Evolutionary conservation across 176 grass and related monocot species (phyloP).

Genomic region (Aegilops speltoides): DNA sequence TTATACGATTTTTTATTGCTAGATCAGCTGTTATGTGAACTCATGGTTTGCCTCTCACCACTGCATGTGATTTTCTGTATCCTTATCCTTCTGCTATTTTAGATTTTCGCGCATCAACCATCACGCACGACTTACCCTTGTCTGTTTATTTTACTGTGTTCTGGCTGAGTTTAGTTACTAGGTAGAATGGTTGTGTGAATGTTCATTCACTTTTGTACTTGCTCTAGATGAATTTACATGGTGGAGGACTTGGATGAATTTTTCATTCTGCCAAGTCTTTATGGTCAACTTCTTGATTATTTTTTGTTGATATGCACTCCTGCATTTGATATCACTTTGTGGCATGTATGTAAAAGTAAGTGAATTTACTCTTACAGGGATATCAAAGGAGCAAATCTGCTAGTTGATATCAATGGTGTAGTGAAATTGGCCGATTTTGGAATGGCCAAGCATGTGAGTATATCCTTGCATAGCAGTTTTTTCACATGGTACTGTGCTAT

Average conservation of each 20-base stretch:
- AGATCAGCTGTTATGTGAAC: constrained; percentile 14
- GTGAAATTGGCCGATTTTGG: constrained; percentile 98
- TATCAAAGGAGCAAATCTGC: constrained; percentile 97
- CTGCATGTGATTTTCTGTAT: constrained; percentile 15
- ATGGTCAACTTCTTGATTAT: neutral
- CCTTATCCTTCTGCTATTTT: constrained; percentile 17
- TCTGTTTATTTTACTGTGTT: constrained; percentile 15
- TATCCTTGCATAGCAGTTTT: constrained; percentile 16
- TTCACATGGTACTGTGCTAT: constrained; percentile 12
- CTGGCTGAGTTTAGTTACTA: neutral
- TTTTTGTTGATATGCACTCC: constrained; percentile 12
- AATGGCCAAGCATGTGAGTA: constrained; percentile 92
- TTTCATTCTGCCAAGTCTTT: neutral
- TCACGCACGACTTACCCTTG: neutral
- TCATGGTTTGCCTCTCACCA: neutral
- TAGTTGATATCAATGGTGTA: constrained; percentile 82
- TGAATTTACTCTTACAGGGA: constrained; percentile 57
- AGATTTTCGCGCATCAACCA: constrained; percentile 17
- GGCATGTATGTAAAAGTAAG: constrained; percentile 17
- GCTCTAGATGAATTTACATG: neutral
- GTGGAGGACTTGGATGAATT: neutral
- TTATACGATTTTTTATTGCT: constrained; percentile 19
- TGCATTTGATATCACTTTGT: neutral
- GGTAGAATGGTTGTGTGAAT: neutral
- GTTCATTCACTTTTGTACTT: neutral